Conservation (phyloP, 164 flowering plant genomes). For the Buxus sempervirens region DNA sequence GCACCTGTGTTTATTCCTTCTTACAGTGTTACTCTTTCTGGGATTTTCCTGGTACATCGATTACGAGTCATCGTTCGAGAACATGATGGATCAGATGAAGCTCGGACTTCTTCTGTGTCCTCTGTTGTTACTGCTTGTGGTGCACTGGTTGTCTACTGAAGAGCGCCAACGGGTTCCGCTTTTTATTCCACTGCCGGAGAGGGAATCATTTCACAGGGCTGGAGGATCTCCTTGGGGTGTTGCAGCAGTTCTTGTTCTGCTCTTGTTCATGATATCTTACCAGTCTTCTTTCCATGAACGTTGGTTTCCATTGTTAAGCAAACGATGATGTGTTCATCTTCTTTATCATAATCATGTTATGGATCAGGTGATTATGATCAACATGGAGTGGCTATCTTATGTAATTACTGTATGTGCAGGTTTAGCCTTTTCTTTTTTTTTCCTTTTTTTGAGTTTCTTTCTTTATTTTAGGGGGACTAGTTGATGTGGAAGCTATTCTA, state of each 20-base stretch:
- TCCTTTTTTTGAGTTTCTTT: neutral
- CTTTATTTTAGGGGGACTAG: too few relatives aligned
- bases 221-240: slow-evolving; percentile 97
- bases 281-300: slow-evolving; percentile 73
- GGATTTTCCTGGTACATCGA: slow-evolving; percentile 60
- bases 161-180: slow-evolving; percentile 32
- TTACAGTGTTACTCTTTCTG: slow-evolving; percentile 41
- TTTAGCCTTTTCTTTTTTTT: slow-evolving; percentile 2
- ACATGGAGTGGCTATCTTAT: neutral
- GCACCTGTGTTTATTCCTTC: slow-evolving; percentile 60
- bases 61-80: slow-evolving; percentile 55
- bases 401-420: slow-evolving; percentile 6
- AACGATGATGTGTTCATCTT: slow-evolving; percentile 16
- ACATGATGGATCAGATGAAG: slow-evolving; percentile 51
- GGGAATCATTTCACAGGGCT: slow-evolving; percentile 68
- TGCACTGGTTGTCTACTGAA: slow-evolving; percentile 57
- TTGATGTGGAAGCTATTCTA: neutral
- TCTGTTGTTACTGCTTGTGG: slow-evolving; percentile 48
- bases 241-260: slow-evolving; percentile 56
- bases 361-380: neutral
- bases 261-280: slow-evolving; percentile 77
- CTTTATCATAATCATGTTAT: neutral
- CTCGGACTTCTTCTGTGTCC: slow-evolving; percentile 58
- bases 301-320: slow-evolving; percentile 71
- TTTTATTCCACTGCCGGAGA: slow-evolving; percentile 49